These are phyloP conservation scores for Beauveria medogensis DNA, from an alignment of 2,329 filamentous ascomycete genomes.

Conservation along the genomic window DNA sequence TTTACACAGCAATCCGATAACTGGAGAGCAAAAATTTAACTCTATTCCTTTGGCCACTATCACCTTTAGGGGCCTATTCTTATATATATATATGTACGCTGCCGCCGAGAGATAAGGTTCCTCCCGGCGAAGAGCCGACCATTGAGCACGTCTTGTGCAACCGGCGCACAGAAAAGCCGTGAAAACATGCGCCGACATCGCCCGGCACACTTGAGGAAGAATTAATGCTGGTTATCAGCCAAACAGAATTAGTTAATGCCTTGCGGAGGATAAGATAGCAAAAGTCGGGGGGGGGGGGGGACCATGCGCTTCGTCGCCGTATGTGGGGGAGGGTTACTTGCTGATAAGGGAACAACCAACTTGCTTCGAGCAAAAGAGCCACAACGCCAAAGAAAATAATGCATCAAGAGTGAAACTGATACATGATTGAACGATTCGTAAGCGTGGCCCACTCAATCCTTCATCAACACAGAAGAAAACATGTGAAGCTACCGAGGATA, in stretches of 20 bases:
- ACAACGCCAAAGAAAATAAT: background rate
- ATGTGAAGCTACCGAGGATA: constrained; percentile 2
- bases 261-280: constrained; percentile 7
- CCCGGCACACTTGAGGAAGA: background rate
- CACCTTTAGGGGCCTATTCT: background rate
- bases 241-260: background rate
- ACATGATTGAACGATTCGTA: background rate
- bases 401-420: background rate
- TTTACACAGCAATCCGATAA: too few relatives aligned
- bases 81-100: background rate
- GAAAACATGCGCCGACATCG: background rate
- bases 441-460: too few relatives aligned
- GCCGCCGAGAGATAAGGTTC: background rate
- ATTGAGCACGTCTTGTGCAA: background rate
- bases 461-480: background rate
- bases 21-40: background rate
- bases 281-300: background rate
- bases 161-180: background rate
- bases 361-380: too few relatives aligned
- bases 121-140: background rate
- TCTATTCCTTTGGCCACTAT: background rate
- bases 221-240: background rate
- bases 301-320: background rate
- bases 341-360: background rate
- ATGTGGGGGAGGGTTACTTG: background rate